phyloP scores from a whole-genome alignment of 768 basidiomycete genomes.

The Phanerodontia chrysosporium region DNA sequence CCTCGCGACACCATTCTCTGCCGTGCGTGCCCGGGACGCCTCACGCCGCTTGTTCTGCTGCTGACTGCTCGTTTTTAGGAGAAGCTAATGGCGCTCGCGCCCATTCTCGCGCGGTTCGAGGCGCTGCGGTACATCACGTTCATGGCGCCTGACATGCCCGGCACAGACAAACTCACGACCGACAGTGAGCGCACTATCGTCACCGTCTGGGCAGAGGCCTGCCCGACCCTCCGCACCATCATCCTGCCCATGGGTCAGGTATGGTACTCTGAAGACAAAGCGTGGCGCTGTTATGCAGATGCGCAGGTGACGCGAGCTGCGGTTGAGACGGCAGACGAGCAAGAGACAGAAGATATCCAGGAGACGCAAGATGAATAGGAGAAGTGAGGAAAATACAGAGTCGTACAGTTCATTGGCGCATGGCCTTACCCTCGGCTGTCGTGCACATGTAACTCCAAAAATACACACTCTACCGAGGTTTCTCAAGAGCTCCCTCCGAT shows the following conservation, averaged over 20 bases:
- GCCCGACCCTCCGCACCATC: slow-evolving; percentile 59
- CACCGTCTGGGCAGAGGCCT: slow-evolving; percentile 50
- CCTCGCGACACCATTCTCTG: slow-evolving; percentile 41
- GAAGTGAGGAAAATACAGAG: too few relatives aligned
- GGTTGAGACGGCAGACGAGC: too few relatives aligned
- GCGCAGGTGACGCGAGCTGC: background rate
- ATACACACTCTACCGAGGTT: too few relatives aligned
- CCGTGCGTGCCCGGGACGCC: slow-evolving; percentile 11
- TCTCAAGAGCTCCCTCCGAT: too few relatives aligned
- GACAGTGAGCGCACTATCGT: slow-evolving; percentile 49
- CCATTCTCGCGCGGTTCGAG: slow-evolving; percentile 37
- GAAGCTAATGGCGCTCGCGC: slow-evolving; percentile 35
- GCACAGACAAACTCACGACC: slow-evolving; percentile 1
- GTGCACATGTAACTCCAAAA: too few relatives aligned
- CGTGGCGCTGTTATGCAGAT: background rate
- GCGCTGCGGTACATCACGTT: slow-evolving; percentile 50
- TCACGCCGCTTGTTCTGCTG: too few relatives aligned
- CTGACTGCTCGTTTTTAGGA: background rate
- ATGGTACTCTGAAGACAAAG: slow-evolving; percentile 40
- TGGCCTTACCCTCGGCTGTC: too few relatives aligned
- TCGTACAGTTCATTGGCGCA: too few relatives aligned
- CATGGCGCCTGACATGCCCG: slow-evolving; percentile 40
- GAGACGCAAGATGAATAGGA: too few relatives aligned
- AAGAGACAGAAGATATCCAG: too few relatives aligned
- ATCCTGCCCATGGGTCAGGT: slow-evolving; percentile 60